These are phyloP conservation scores for Spinellus fusiger DNA, from an alignment of 192 early-diverging fungal genomes.

Conservation along the genomic window DNA sequence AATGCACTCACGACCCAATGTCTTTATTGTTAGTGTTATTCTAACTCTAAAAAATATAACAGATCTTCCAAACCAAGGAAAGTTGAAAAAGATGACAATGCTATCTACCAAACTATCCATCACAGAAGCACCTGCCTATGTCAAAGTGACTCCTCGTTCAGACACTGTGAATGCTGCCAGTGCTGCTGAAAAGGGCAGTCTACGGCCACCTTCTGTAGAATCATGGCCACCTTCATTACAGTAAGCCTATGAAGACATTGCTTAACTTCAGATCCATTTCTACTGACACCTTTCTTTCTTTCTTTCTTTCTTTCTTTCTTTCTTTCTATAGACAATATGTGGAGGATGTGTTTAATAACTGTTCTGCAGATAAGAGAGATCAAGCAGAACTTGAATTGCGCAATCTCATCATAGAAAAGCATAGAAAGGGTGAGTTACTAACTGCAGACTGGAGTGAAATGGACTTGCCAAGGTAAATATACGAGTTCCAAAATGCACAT, in stretches of 20 bases:
- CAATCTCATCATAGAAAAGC: slow-evolving; percentile 5
- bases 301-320: no score
- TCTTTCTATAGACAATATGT: slow-evolving; percentile 12
- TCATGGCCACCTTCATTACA: slow-evolving; percentile 22
- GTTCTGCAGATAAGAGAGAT: slow-evolving; percentile 3
- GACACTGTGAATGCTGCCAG: no score
- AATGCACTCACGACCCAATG: no score
- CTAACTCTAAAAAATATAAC: background rate
- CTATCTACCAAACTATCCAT: background rate
- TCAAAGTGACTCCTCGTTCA: background rate
- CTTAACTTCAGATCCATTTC: background rate
- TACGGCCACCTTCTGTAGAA: background rate
- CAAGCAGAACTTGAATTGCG: slow-evolving; percentile 4
- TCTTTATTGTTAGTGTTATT: no score
- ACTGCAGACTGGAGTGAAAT: slow-evolving; percentile 70
- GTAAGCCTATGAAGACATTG: slow-evolving; percentile 4
- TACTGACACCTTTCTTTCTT: background rate
- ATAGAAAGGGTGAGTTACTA: slow-evolving; percentile 37
- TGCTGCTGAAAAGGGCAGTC: background rate
- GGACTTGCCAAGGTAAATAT: slow-evolving; percentile 54
- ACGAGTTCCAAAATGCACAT: no score
- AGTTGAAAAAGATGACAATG: slow-evolving; percentile 1
- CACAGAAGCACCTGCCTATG: background rate
- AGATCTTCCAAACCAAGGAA: slow-evolving; percentile 1
- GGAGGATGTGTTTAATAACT: slow-evolving; percentile 12